phyloP scores from a whole-genome alignment of 345 rosid species.

The Orychophragmus violaceus region DNA sequence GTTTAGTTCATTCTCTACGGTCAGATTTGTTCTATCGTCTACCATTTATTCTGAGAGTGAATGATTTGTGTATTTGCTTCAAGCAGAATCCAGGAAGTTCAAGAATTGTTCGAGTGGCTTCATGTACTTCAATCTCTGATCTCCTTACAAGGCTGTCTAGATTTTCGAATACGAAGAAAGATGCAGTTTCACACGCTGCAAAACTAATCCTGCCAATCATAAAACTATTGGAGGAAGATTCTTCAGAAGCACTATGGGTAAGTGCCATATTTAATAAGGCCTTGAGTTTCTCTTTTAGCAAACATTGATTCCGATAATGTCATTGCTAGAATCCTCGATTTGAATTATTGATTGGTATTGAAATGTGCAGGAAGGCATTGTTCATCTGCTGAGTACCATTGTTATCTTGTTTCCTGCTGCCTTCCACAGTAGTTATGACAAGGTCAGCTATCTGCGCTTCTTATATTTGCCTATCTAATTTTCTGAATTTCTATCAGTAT shows the following conservation, averaged over 20 bases:
- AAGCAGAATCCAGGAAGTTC: slow-evolving; percentile 56
- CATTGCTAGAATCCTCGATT: not conserved
- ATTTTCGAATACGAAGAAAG: slow-evolving; percentile 64
- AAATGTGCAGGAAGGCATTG: slow-evolving; percentile 57
- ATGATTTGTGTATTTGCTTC: slow-evolving; percentile 16
- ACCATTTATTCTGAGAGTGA: not conserved
- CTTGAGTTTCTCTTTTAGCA: not conserved
- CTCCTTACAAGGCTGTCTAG: slow-evolving; percentile 66
- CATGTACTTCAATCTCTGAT: slow-evolving; percentile 60
- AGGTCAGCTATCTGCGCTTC: slow-evolving; percentile 38
- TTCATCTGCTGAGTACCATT: slow-evolving; percentile 42
- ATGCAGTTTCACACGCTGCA: slow-evolving; percentile 51
- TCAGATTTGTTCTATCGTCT: slow-evolving; percentile 1
- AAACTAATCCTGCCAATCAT: slow-evolving; percentile 60
- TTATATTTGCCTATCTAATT: too few species aligned
- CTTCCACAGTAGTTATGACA: slow-evolving; percentile 53
- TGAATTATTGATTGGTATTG: not conserved
- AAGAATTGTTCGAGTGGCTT: slow-evolving; percentile 73
- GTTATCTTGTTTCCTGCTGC: slow-evolving; percentile 58
- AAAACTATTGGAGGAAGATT: slow-evolving; percentile 64
- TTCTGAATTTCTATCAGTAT: not conserved
- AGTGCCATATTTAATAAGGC: slow-evolving; percentile 19
- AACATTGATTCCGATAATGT: not conserved
- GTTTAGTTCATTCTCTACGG: not conserved
- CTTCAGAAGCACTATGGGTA: slow-evolving; percentile 61